Conservation (phyloP, 768 basidiomycete genomes). For the Xerocomellus dryophilus region DNA sequence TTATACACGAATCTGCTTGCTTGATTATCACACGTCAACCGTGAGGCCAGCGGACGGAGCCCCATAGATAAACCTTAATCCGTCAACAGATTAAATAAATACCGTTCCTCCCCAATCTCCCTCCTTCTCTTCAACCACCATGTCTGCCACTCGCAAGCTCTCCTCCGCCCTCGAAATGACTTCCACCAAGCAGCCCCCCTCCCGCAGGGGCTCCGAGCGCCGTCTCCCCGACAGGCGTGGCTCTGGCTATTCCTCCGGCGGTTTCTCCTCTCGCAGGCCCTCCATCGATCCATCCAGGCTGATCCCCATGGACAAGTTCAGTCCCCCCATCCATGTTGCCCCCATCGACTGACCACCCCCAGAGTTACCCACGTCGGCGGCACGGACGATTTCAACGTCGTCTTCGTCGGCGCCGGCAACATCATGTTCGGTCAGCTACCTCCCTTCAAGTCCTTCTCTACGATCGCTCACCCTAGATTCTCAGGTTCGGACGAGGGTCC, state of each 20-base stretch:
- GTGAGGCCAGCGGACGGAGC: not conserved
- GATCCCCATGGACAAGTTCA: conserved; percentile 77
- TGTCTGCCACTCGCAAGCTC: conserved; percentile 24
- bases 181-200: conserved; percentile 29
- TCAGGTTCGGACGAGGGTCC: conserved; percentile 84
- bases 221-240: conserved; percentile 45
- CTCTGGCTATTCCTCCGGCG: conserved; percentile 44
- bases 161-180: conserved; percentile 34
- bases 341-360: conserved; percentile 14
- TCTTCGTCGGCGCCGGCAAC: conserved; percentile 94
- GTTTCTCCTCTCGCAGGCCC: conserved; percentile 55
- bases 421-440: conserved; percentile 87
- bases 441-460: not conserved
- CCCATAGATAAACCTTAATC: conserved; percentile 15
- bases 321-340: conserved; percentile 3
- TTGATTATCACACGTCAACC: conserved; percentile 8
- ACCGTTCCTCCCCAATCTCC: not conserved
- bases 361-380: conserved; percentile 54
- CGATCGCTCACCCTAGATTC: conserved; percentile 5
- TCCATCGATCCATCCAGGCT: conserved; percentile 79
- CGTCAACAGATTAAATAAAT: conserved; percentile 16
- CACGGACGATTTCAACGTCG: conserved; percentile 82
- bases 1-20: not conserved
- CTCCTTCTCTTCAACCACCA: conserved; percentile 13
- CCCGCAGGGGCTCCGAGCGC: conserved; percentile 46